Base-by-base conservation (phyloP, 345 rosid species). In the Camelina hispida region DNA sequence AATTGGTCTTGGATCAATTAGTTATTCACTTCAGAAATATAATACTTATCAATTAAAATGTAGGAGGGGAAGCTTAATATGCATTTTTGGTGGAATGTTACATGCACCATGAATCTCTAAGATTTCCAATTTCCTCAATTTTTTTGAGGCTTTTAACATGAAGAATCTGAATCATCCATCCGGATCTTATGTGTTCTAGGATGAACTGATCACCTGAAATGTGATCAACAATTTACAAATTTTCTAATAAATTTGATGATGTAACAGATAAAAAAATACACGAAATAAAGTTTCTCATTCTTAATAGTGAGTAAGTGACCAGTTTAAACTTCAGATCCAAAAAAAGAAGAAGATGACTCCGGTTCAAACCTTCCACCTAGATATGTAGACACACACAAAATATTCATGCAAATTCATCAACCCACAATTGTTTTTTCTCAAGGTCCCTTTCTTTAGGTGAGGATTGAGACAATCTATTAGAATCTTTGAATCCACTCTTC, bases 401-500 rank as follows among this genome's bases (percentile, higher is more conserved):
- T 10, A 34, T 34, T 34, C 34, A 53, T 53, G 30, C 58, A 53
- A 53, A 23, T 53, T 54, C 17, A 25, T 13, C 5, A 54, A 25
- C 17, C 60, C 37, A 65, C 58, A 43, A 55, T 51, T 47, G 37
- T 68, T 30, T 14, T 58, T 7, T 58, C 38, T 68, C 14, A 28
- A 51, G 60, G 75, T 77, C 76, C 52, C 51, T 70, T 63, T 70
- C 71, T 70, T 37, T 77, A 77, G 80, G 76, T 77, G 76, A 38
- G 69, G 76, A 77, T 48, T 47, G 30, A 37, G 80, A 64, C 76
- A 77, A 69, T 46, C 35, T 63, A 7, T 23, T 17, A 56, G 67
- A 77, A 77, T 63, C 80, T 77, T 77, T 70, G 80, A 64, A 17
- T 44, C 75, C 61, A 77, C 80, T 56, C 80, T 65, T 77, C 80